Evolutionary conservation across 208 protist genomes (phyloP), one percentile per base, ranked within the genome.

Genomic region (Trypanosoma boissoni): DNA sequence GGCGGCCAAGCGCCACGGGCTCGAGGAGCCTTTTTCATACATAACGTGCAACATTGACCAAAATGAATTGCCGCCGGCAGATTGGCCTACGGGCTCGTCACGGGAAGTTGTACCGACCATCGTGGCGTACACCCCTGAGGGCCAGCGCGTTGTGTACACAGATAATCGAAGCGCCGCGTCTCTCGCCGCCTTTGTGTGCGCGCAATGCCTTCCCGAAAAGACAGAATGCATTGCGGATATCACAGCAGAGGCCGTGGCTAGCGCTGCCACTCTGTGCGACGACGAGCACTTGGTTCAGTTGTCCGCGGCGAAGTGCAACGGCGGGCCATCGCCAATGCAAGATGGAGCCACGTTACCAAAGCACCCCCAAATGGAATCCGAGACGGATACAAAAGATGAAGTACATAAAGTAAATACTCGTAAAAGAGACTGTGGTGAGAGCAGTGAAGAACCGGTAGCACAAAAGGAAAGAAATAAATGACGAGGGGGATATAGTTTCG

Each of bases 1-100:
- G 16, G 69, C 76, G 21, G 66, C 70, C 0, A 34, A 32, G 28
- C 37, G 45, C 27, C 53, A 73, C 53, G 32, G 52, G 39, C 52
- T 44, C 34, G 37, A 6, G 23, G 29, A 28, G 41, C 55, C 45
- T 0, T 56, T 88, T 16, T 68, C 48, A 21, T 88, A 76, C 55
- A 41, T 85, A 9, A 56, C 52, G 23, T 83, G 77, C 39, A 85
- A 83, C 68, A 80, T 88, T 52, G 81, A 88, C 60, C 68, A 83
- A 37, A 88, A 88, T 60, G 81, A 88, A 26, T 62, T 83, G 14
- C 39, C 74, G 18, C 45, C 29, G 24, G 43, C 23, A 24, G 76
- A 85, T 59, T 88, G 81, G 81, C 78, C n/a, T n/a, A n/a, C 81
- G 7, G 52, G 57, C n/a, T 53, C 49, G 39, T 39, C 39, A 27